A percentile compares a stretch with the other conserved stretches of the same genome.
Evolutionary conservation across 805 yeast species (phyloP).

Genomic region (Barnettozyma siamensis): DNA sequence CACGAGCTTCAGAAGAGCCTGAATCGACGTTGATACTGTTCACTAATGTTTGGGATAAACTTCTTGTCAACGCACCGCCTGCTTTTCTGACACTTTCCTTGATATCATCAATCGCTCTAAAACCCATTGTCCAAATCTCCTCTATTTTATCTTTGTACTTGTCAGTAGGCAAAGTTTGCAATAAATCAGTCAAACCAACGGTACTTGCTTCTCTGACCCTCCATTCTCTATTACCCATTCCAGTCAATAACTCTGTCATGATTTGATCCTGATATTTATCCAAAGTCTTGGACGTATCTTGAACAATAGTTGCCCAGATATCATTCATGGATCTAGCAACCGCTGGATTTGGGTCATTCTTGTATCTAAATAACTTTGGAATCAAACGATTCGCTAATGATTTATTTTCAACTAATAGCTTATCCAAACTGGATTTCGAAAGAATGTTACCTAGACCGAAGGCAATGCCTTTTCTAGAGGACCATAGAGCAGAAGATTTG

Average conservation of each 20-base stretch:
- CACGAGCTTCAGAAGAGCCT: constrained; percentile 35
- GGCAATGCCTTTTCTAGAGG: constrained; percentile 89
- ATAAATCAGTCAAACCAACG: constrained; percentile 59
- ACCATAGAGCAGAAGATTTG: constrained; percentile 82
- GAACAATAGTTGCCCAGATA: constrained; percentile 73
- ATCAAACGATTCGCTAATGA: constrained; percentile 55
- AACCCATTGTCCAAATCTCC: constrained; percentile 81
- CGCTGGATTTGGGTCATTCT: constrained; percentile 73
- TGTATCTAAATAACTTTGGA: constrained; percentile 78
- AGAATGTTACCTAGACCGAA: constrained; percentile 85
- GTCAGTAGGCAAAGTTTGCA: constrained; percentile 52
- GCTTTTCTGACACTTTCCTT: constrained; percentile 88
- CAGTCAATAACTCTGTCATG: constrained; percentile 52
- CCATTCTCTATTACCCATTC: constrained; percentile 87
- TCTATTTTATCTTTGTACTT: constrained; percentile 48
- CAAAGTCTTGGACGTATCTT: constrained; percentile 49
- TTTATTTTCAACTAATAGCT: constrained; percentile 48
- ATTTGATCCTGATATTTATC: constrained; percentile 51
- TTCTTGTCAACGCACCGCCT: constrained; percentile 63
- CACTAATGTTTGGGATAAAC: constrained; percentile 57
- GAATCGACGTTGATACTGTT: constrained; percentile 45
- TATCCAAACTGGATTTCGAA: constrained; percentile 69
- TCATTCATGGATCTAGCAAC: constrained; percentile 82
- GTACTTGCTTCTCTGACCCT: constrained; percentile 86
- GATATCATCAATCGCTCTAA: constrained; percentile 87